These are phyloP conservation scores for Trichomonas tenax DNA, from an alignment of 208 protist species.

Conservation along the genomic window DNA sequence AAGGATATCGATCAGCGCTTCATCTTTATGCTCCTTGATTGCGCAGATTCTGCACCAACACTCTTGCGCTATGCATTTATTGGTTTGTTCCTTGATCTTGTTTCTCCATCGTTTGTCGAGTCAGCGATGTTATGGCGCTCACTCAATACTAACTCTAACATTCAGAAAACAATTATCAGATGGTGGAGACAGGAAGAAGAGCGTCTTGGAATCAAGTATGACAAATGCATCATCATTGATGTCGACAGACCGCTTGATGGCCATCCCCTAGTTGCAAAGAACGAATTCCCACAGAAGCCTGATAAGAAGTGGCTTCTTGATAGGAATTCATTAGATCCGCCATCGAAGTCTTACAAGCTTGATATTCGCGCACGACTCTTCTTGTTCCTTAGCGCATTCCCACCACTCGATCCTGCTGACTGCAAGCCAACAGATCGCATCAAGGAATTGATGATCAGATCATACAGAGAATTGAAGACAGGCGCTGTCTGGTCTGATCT, in stretches of 20 bases:
- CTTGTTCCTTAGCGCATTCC: neutral
- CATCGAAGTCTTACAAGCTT: neutral
- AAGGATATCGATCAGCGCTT: neutral
- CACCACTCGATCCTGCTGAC: neutral
- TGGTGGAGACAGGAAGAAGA: slow-evolving; percentile 19
- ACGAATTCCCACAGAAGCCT: neutral
- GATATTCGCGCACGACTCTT: neutral
- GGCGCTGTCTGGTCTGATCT: neutral
- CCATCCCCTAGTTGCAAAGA: neutral
- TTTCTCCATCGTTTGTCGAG: neutral
- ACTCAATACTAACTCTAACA: neutral
- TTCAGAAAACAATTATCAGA: neutral
- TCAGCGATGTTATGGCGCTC: neutral
- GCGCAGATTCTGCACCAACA: neutral
- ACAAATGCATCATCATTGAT: slow-evolving; percentile 7
- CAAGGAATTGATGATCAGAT: neutral
- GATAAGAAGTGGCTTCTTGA: neutral
- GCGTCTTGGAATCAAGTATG: neutral
- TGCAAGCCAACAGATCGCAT: slow-evolving; percentile 12
- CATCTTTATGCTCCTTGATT: neutral
- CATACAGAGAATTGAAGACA: slow-evolving; percentile 12
- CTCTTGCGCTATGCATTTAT: neutral
- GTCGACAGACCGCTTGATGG: neutral
- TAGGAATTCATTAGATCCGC: neutral
- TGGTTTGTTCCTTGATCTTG: neutral